Evolutionary conservation across 441 rosid genomes (phyloP).

Genomic region (Croton setiger): DNA sequence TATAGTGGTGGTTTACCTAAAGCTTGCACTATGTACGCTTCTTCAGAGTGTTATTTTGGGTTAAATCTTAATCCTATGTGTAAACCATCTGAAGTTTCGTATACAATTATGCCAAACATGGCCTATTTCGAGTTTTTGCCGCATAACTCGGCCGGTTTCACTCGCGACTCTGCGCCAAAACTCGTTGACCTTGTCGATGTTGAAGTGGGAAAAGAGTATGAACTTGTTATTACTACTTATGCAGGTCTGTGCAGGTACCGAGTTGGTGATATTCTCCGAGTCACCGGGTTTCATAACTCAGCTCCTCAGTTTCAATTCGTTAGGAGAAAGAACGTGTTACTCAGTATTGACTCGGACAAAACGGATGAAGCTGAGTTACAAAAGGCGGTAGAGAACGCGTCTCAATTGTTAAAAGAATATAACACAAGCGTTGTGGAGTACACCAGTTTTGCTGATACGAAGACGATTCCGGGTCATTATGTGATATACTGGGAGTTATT

Average conservation of each 20-base stretch:
- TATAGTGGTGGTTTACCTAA: conserved; percentile 73
- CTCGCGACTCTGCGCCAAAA: conserved; percentile 33
- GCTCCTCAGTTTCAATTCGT: conserved; percentile 89
- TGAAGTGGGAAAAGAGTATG: conserved; percentile 78
- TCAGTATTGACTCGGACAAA: conserved; percentile 86
- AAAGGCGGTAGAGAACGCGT: conserved; percentile 66
- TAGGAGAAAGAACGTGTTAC: conserved; percentile 73
- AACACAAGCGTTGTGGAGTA: conserved; percentile 78
- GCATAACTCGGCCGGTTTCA: conserved; percentile 30
- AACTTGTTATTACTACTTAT: conserved; percentile 82
- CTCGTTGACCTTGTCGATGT: conserved; percentile 71
- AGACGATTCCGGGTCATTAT: conserved; percentile 82
- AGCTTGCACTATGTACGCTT: conserved; percentile 94
- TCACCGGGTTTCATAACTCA: conserved; percentile 85
- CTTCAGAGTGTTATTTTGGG: conserved; percentile 90
- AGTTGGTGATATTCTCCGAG: conserved; percentile 89
- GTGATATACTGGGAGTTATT: conserved; percentile 80
- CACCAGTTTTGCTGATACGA: conserved; percentile 83
- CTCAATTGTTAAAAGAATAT: conserved; percentile 39
- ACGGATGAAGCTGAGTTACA: conserved; percentile 92
- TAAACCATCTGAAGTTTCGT: conserved; percentile 76
- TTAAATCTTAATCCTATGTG: conserved; percentile 88
- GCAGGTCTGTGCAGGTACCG: conserved; percentile 79
- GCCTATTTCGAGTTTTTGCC: conserved; percentile 89
- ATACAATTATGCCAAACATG: conserved; percentile 95